These are phyloP conservation scores for Colletotrichum destructivum DNA, from an alignment of 2,329 filamentous ascomycete genomes.

Conservation along the genomic window DNA sequence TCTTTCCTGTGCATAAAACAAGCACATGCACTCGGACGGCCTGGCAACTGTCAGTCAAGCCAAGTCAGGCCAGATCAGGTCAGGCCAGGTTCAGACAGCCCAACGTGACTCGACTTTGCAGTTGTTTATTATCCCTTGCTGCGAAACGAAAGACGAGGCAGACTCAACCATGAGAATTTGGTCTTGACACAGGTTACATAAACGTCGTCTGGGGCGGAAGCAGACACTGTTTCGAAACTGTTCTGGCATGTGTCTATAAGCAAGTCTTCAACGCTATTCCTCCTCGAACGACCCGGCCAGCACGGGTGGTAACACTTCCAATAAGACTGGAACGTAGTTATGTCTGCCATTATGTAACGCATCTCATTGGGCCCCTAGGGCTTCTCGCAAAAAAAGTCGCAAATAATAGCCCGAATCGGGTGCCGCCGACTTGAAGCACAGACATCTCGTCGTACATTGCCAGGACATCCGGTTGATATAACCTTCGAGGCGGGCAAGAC, in stretches of 20 bases:
- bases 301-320: too few relatives aligned
- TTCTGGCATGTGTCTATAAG: too few relatives aligned
- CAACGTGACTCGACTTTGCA: constrained; percentile 8
- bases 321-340: too few relatives aligned
- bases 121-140: not conserved
- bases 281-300: too few relatives aligned
- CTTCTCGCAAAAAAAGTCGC: too few relatives aligned
- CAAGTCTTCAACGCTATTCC: not conserved
- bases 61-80: not conserved
- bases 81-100: not conserved
- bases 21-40: constrained; percentile 17
- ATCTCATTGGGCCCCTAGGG: too few relatives aligned
- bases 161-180: not conserved
- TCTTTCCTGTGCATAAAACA: constrained; percentile 19
- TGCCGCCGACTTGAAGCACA: too few relatives aligned
- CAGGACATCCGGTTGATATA: not conserved
- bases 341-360: too few relatives aligned
- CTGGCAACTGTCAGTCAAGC: constrained; percentile 28
- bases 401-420: too few relatives aligned
- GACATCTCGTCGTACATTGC: too few relatives aligned
- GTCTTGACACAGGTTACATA: too few relatives aligned
- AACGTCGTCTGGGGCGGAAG: not conserved
- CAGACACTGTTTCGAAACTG: not conserved
- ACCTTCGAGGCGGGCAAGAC: too few relatives aligned
- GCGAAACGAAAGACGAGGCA: not conserved